phyloP scores from a whole-genome alignment of 495 filamentous ascomycete genomes.

The Bacidia gigantensis region DNA sequence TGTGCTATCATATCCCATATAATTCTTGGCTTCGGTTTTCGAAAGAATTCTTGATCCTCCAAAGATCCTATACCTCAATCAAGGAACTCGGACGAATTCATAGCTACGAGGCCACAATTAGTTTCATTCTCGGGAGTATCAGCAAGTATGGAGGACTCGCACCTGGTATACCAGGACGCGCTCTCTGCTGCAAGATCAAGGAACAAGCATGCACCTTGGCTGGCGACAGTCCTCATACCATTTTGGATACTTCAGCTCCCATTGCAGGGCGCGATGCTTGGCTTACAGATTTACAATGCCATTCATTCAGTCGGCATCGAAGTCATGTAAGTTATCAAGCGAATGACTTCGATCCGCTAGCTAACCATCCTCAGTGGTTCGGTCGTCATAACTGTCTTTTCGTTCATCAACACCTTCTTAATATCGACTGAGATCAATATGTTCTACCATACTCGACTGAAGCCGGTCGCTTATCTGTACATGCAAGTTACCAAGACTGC shows the following conservation, averaged over 20 bases:
- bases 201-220: background rate
- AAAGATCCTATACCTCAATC: no score
- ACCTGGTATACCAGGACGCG: no score
- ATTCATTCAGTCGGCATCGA: background rate
- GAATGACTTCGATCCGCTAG: background rate
- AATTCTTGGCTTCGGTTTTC: no score
- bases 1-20: no score
- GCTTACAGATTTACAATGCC: background rate
- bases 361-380: background rate
- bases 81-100: no score
- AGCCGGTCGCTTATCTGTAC: background rate
- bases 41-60: no score
- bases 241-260: background rate
- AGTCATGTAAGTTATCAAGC: background rate
- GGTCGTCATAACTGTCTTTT: background rate
- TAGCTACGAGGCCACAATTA: no score
- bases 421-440: background rate
- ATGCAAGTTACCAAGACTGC: background rate
- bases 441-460: background rate
- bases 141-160: no score
- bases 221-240: background rate
- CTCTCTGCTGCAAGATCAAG: no score
- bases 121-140: no score
- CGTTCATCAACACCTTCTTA: background rate
- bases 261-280: background rate